These are phyloP conservation scores for Penicillium roqueforti DNA, from an alignment of 495 filamentous ascomycete genomes.

Conservation along the genomic window DNA sequence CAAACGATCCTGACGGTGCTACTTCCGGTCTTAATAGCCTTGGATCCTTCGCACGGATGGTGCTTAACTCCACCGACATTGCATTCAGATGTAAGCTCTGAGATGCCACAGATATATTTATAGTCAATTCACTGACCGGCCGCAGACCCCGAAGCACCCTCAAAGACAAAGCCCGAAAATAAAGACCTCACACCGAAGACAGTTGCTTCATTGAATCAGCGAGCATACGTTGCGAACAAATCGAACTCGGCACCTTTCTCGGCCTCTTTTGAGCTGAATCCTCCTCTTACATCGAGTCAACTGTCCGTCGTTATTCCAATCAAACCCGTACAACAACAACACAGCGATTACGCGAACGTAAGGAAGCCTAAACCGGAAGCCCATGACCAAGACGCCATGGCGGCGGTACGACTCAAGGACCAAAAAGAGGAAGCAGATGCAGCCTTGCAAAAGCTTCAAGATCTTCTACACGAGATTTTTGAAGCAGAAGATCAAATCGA, in stretches of 20 bases:
- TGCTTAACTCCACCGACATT: slow-evolving; percentile 53
- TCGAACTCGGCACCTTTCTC: slow-evolving; percentile 16
- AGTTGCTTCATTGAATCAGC: slow-evolving; percentile 20
- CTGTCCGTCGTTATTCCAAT: slow-evolving; percentile 39
- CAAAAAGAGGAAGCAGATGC: slow-evolving; percentile 77
- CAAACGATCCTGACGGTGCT: slow-evolving; percentile 19
- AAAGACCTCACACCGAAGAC: slow-evolving; percentile 19
- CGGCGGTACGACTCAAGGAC: slow-evolving; percentile 48
- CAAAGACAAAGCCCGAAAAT: slow-evolving; percentile 20
- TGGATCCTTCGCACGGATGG: slow-evolving; percentile 55
- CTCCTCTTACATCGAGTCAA: slow-evolving; percentile 24
- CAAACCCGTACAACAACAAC: slow-evolving; percentile 28
- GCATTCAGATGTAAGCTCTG: slow-evolving; percentile 48
- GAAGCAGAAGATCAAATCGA: slow-evolving; percentile 69
- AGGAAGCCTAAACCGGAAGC: slow-evolving; percentile 35
- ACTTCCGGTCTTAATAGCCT: slow-evolving; percentile 32
- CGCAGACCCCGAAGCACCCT: slow-evolving; percentile 39
- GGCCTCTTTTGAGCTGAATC: slow-evolving; percentile 13
- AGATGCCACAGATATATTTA: not conserved
- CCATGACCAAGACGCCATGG: slow-evolving; percentile 24
- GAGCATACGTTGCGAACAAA: slow-evolving; percentile 19
- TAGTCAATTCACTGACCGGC: slow-evolving; percentile 10
- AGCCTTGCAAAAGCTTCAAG: slow-evolving; percentile 60
- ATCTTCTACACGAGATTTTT: slow-evolving; percentile 68
- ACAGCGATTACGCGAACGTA: slow-evolving; percentile 13